Evolutionary conservation across 2,329 filamentous ascomycete genomes (phyloP), one percentile per base, ranked within the genome.

Genomic region (Thelonectria blattea): DNA sequence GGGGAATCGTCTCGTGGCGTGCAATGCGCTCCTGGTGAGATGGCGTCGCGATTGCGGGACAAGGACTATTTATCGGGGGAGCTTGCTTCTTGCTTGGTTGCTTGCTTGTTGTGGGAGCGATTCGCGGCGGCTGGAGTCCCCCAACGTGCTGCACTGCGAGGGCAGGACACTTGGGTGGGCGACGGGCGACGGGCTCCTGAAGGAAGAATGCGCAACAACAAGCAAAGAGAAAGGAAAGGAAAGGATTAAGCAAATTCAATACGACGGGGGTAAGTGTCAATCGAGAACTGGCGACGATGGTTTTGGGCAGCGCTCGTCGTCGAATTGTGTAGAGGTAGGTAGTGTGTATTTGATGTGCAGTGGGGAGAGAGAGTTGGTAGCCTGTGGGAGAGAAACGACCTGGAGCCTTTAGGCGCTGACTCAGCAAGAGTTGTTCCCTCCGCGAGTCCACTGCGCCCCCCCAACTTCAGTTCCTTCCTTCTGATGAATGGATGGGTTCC

Each of bases 351-450:
- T 74, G 72, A 67, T 75, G 68, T 77, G 75, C 74, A 76, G 65
- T 72, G 74, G 74, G 68, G 68, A 76, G 27, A 9, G 27, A 30
- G 73, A 73, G 73, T 77, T 77, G 71, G 63, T 67, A 68, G 67
- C 62, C 68, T 69, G 56, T 54, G 65, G 67, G 71, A 66, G 70
- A 73, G 69, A 65, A 64, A 58, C 65, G 68, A n/a, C 65, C 56
- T 54, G 32, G 22, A 7, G 48, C 52, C 41, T 43, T n/a, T 24
- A 50, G 30, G 14, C 5, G 68, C 63, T 70, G 59, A 69, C 62
- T 70, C 68, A 69, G 62, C 68, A 63, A 24, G 6, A 24, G 22
- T 24, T 14, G 22, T 17, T 30, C 18, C 22, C 27, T 32, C 57
- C 22, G 6, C 22, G 6, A 24, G 22, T 24, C 22, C 57, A 60